phyloP scores from a whole-genome alignment of 352 stramenopile genomes.

The Phytophthora ramorum region DNA sequence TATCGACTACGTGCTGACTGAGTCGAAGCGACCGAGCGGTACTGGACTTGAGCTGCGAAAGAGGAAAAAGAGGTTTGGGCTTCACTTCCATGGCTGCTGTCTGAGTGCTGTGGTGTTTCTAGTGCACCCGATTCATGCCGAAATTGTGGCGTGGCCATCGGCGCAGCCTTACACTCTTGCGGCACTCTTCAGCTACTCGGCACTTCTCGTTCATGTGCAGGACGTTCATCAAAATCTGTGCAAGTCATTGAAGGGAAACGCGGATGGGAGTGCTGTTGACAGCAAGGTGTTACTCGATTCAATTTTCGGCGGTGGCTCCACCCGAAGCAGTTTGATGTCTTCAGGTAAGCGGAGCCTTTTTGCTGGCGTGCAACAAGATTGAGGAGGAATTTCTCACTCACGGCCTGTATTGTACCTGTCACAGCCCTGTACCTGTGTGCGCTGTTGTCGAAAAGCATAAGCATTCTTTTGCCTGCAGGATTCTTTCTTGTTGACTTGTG shows the following conservation, averaged over 20 bases:
- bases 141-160: slow-evolving; percentile 72
- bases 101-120: slow-evolving; percentile 51
- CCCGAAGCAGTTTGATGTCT: background rate
- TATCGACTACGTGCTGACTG: slow-evolving; percentile 17
- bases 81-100: slow-evolving; percentile 32
- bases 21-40: background rate
- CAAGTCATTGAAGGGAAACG: background rate
- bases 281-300: background rate
- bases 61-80: background rate
- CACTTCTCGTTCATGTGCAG: slow-evolving; percentile 33
- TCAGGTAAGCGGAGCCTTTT: slow-evolving; percentile 14
- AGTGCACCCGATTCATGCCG: slow-evolving; percentile 64
- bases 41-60: slow-evolving; percentile 2
- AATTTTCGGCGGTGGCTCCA: background rate
- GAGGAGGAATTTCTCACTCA: background rate
- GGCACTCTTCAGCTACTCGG: slow-evolving; percentile 49
- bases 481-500: slow-evolving; percentile 44
- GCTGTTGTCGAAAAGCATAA: slow-evolving; percentile 58
- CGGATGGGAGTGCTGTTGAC: background rate
- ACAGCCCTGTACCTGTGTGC: slow-evolving; percentile 42
- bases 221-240: slow-evolving; percentile 7
- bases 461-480: slow-evolving; percentile 40
- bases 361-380: background rate
- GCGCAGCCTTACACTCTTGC: slow-evolving; percentile 67
- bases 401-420: background rate